Percentiles rank a stretch among this genome's conserved stretches.
Conservation (phyloP, 352 stramenopile species). For the Globisporangium nodosum region DNA sequence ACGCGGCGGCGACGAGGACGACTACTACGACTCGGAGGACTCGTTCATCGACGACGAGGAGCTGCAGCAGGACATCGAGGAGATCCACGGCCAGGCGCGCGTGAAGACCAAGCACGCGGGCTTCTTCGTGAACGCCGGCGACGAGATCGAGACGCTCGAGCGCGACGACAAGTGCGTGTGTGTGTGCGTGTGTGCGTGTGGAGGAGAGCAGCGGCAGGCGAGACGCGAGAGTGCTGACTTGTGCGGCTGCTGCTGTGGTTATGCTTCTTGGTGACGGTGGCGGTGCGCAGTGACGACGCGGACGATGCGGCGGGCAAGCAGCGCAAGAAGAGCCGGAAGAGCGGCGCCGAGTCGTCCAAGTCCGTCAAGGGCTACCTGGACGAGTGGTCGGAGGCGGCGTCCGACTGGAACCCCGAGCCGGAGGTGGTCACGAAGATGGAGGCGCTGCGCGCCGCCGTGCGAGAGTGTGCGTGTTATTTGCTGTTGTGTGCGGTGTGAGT, state of each 20-base stretch:
- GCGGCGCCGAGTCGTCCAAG: constrained; percentile 31
- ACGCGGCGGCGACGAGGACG: constrained; percentile 63
- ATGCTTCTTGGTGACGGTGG: too few relatives aligned
- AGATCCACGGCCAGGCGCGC: constrained; percentile 58
- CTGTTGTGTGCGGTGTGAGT: too few relatives aligned
- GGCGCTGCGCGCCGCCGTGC: constrained; percentile 48
- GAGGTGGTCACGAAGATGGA: constrained; percentile 54
- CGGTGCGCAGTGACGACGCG: constrained; percentile 10
- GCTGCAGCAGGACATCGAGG: constrained; percentile 82
- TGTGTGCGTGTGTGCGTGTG: not conserved
- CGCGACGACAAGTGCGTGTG: constrained; percentile 14
- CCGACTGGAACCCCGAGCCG: constrained; percentile 58
- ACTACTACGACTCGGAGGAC: constrained; percentile 86
- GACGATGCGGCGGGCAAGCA: constrained; percentile 1
- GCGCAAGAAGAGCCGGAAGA: constrained; percentile 41
- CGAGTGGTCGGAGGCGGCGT: constrained; percentile 55
- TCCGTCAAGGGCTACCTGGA: constrained; percentile 61
- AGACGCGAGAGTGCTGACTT: not conserved
- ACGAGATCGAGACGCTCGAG: constrained; percentile 79
- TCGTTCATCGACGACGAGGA: constrained; percentile 85
- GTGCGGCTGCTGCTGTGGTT: not conserved
- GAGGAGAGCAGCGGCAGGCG: not conserved
- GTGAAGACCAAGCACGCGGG: constrained; percentile 84
- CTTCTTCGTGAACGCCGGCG: constrained; percentile 85
- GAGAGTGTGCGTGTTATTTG: constrained; percentile 41